Evolutionary conservation across 73 alveolate genomes (phyloP).

Genomic region (Tetrahymena malaccensis): DNA sequence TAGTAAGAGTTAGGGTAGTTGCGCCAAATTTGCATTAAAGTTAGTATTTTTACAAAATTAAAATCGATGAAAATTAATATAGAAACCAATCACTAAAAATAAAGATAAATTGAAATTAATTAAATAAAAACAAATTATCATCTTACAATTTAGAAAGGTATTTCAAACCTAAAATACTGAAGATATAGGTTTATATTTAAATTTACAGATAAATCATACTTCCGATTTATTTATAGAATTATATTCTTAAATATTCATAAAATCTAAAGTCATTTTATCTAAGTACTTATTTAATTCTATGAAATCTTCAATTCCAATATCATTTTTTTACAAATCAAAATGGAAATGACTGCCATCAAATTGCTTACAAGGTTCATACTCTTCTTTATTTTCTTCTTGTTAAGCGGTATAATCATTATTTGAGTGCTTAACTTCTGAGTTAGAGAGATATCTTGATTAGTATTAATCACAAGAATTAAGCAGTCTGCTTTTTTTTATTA

Average conservation of each 20-base stretch:
- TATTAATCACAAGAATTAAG: background rate
- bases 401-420: background rate
- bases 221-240: background rate
- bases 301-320: background rate
- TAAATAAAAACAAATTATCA: no score
- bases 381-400: background rate
- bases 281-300: background rate
- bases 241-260: background rate
- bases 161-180: background rate
- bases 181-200: no score
- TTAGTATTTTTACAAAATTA: background rate
- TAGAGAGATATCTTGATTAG: background rate
- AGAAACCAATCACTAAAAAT: no score
- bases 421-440: background rate
- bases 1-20: background rate
- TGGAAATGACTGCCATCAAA: background rate
- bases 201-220: background rate
- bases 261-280: background rate
- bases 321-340: background rate
- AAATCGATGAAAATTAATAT: no score
- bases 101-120: no score
- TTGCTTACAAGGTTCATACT: background rate
- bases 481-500: background rate
- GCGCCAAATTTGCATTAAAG: background rate
- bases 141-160: background rate